A percentile compares a stretch with the other conserved stretches of the same genome.
Conservation (phyloP, 2,329 filamentous ascomycete genomes). For the Paraconiothyrium brasiliense region DNA sequence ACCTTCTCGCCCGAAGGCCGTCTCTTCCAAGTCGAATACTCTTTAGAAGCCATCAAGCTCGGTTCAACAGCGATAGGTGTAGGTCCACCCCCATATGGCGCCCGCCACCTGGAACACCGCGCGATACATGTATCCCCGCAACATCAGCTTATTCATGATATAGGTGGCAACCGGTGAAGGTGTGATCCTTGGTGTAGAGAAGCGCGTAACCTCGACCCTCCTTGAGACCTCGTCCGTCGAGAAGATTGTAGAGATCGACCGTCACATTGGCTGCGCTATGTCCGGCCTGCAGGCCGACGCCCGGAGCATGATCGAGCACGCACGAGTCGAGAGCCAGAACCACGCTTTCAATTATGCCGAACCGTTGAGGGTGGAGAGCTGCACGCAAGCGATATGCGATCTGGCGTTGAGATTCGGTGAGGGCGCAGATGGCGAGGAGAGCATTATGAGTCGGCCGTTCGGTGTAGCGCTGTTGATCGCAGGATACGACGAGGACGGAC, state of each 20-base stretch:
- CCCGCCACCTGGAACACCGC: neutral
- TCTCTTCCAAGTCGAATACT: slow-evolving; percentile 99
- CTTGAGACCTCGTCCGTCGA: slow-evolving; percentile 98
- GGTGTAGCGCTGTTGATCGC: slow-evolving; percentile 96
- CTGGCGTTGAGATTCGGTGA: slow-evolving; percentile 95
- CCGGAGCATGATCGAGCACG: slow-evolving; percentile 97
- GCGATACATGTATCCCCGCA: slow-evolving; percentile 9
- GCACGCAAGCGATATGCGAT: slow-evolving; percentile 98
- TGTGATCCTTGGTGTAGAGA: slow-evolving; percentile 96
- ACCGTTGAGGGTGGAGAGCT: slow-evolving; percentile 92
- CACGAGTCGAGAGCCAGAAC: slow-evolving; percentile 95
- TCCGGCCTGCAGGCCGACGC: slow-evolving; percentile 97
- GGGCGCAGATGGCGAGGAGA: slow-evolving; percentile 96
- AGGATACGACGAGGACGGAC: slow-evolving; percentile 96
- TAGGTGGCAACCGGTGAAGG: slow-evolving; percentile 90
- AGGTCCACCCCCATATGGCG: slow-evolving; percentile 40
- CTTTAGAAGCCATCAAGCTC: slow-evolving; percentile 99
- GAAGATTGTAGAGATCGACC: slow-evolving; percentile 99
- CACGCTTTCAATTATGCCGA: slow-evolving; percentile 99
- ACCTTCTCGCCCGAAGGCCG: slow-evolving; percentile 99
- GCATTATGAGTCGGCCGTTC: slow-evolving; percentile 97
- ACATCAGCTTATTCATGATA: slow-evolving; percentile 26
- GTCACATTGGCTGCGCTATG: slow-evolving; percentile 99
- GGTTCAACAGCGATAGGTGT: slow-evolving; percentile 97
- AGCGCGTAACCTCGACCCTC: slow-evolving; percentile 96